These are phyloP conservation scores for Pseudocercospora eumusae DNA, from an alignment of 2,329 filamentous ascomycete species.

Conservation along the genomic window DNA sequence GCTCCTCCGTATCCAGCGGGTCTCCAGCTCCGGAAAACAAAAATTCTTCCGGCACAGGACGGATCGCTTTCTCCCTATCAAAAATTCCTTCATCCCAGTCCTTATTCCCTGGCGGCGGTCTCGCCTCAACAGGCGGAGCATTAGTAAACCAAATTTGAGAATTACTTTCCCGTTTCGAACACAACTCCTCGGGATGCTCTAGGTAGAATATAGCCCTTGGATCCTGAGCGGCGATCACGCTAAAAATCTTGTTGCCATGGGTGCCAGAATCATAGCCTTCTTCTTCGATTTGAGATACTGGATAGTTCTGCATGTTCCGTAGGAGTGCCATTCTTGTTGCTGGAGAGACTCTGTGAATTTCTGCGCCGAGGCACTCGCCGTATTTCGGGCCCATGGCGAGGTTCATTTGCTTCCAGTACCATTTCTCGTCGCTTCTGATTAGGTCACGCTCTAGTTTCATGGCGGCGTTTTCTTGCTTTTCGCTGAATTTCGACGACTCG, in stretches of 20 bases:
- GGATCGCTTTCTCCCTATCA: neutral
- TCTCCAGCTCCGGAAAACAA: neutral
- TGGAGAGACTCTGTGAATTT: slow-evolving; percentile 1
- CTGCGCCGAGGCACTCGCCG: neutral
- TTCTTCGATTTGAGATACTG: neutral
- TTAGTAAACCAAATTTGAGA: neutral
- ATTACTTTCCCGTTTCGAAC: neutral
- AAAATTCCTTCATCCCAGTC: neutral
- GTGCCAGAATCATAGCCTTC: neutral
- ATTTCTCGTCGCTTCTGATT: neutral
- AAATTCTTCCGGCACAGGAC: neutral
- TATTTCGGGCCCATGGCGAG: neutral
- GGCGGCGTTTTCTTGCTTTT: neutral
- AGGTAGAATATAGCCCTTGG: neutral
- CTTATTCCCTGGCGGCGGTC: neutral
- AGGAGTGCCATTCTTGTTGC: neutral
- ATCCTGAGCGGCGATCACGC: neutral
- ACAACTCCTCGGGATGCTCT: neutral
- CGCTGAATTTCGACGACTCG: neutral
- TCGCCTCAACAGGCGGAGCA: neutral
- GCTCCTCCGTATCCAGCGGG: neutral
- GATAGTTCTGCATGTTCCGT: neutral
- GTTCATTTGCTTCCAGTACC: neutral
- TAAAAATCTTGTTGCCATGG: neutral
- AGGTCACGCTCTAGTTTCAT: neutral